phyloP scores from a whole-genome alignment of 139 green algal species.

The Yamagishiella unicocca region DNA sequence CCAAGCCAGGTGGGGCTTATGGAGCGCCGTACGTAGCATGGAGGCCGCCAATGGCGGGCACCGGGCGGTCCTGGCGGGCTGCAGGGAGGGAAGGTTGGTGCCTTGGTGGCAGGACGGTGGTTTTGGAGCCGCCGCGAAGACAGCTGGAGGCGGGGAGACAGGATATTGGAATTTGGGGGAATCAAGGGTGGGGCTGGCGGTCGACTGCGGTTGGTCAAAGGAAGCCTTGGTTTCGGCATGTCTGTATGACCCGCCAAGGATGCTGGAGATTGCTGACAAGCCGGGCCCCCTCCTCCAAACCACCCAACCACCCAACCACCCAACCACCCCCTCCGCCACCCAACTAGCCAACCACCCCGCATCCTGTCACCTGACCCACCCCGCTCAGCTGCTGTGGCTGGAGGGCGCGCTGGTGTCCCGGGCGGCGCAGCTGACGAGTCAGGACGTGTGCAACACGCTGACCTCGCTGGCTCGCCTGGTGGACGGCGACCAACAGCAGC shows the following conservation, averaged over 20 bases:
- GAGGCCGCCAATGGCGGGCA: too few species aligned
- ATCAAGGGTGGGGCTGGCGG: too few species aligned
- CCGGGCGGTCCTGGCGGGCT: too few species aligned
- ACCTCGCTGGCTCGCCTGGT: neutral
- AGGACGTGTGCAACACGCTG: slow-evolving; percentile 11
- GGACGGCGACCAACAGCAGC: too few species aligned
- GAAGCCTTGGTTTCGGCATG: too few species aligned
- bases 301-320: neutral
- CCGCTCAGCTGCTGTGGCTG: neutral
- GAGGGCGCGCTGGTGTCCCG: neutral
- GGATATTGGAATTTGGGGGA: too few species aligned
- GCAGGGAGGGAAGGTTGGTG: neutral
- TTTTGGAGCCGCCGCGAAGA: neutral
- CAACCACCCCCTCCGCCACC: neutral
- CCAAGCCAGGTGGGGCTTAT: neutral
- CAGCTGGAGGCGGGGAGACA: neutral
- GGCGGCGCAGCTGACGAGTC: neutral
- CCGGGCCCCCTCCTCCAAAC: neutral
- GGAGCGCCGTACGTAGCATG: too few species aligned
- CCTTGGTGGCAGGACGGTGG: neutral
- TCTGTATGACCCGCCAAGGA: too few species aligned
- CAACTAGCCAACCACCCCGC: neutral
- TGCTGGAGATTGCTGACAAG: too few species aligned
- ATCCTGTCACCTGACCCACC: neutral
- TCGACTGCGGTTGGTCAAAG: too few species aligned